Evolutionary conservation across 345 rosid genomes (phyloP), one percentile per base, ranked within the genome.

Genomic region (Melaleuca alternifolia): DNA sequence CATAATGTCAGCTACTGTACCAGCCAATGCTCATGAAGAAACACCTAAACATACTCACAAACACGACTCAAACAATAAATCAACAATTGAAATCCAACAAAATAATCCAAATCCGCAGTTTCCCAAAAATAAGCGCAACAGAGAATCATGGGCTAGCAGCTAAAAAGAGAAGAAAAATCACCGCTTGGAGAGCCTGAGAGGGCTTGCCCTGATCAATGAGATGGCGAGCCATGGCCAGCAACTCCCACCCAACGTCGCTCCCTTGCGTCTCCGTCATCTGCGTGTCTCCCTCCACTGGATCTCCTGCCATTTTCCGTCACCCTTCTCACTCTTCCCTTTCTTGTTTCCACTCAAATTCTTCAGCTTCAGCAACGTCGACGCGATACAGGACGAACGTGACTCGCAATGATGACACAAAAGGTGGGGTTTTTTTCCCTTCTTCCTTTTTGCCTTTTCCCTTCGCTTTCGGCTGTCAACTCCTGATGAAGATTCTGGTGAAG

Each of bases 171-270:
- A 15, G 50, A 50, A 10, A 61, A 57, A 83, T 86, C 91, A 97
- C 99, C 94, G 95, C 94, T 90, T 94, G 98, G 59, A 97, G 99
- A 87, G 99, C 99, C 92, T 95, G 93, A 28, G 98, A 90, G 57
- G 98, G 99, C 61, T 94, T 90, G 83, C 99, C 99, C 90, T 94
- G 92, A 88, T 91, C 88, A 90, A 94, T 90, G 88, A 94, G 95
- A 71, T 89, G 92, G 85, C 96, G 96, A 85, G 99, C 99, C 85
- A 90, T 88, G 56, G 94, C 33, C 86, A 96, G 94, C 30, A 95
- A 87, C 88, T 93, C 95, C 85, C 86, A 89, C 0, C 57, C 85
- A 76, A 71, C 88, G 54, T 85, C 85, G 10, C 90, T 89, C 48
- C 48, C 48, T 71, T 37, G 81, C 81, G 48, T 37, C 81, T 71